A percentile compares a stretch with the other conserved stretches of the same genome.
These are phyloP conservation scores for Lipomyces spencermartinsiae DNA, from an alignment of 805 yeast species.

Conservation along the genomic window DNA sequence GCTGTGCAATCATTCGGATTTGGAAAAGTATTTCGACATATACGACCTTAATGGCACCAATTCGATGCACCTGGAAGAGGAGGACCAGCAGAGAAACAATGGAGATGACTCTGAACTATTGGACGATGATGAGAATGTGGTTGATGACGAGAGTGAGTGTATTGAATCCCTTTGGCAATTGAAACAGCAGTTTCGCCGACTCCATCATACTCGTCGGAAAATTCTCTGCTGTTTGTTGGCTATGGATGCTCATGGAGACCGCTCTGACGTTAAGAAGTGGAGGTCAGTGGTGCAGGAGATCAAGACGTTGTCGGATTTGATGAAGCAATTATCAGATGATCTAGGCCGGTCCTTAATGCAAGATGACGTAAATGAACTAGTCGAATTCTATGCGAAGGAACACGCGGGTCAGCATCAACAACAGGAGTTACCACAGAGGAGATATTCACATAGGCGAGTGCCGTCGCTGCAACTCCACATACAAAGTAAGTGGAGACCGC, in stretches of 20 bases:
- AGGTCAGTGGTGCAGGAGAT: constrained; percentile 26
- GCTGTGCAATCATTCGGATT: constrained; percentile 26
- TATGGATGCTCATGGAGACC: constrained; percentile 34
- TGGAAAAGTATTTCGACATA: constrained; percentile 36
- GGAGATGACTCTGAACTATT: background rate
- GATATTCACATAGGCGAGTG: background rate
- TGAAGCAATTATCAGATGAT: constrained; percentile 22
- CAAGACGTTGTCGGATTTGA: constrained; percentile 29
- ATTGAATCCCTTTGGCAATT: constrained; percentile 20
- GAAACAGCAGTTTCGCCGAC: constrained; percentile 29
- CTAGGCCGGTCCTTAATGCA: constrained; percentile 15
- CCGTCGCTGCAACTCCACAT: background rate
- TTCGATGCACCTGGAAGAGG: constrained; percentile 1
- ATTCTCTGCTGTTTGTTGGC: constrained; percentile 40
- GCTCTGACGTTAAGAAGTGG: constrained; percentile 32
- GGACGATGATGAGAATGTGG: constrained; percentile 18
- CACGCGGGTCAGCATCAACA: constrained; percentile 10
- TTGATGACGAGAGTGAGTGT: background rate
- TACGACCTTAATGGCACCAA: constrained; percentile 28
- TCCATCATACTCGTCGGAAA: constrained; percentile 36
- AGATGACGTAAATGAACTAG: constrained; percentile 20
- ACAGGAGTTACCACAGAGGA: constrained; percentile 1
- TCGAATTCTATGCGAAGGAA: constrained; percentile 18
- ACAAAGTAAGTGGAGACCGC: constrained; percentile 24
- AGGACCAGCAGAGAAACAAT: background rate